These are phyloP conservation scores for Prototheca wickerhamii DNA, from an alignment of 163 green algal species.

Conservation along the genomic window DNA sequence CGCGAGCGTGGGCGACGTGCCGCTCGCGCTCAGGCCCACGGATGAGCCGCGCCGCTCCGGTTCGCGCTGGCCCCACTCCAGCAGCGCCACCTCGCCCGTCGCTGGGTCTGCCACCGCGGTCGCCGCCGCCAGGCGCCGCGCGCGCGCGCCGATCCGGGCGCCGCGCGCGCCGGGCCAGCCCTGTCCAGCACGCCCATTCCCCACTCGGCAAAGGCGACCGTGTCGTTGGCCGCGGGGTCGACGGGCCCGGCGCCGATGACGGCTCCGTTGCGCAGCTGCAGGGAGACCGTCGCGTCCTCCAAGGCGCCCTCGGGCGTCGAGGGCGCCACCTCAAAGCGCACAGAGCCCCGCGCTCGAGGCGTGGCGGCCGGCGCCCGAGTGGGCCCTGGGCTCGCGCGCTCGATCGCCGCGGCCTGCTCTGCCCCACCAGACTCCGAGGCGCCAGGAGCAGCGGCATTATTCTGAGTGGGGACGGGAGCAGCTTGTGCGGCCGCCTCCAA, in stretches of 20 bases:
- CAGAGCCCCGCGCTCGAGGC: neutral
- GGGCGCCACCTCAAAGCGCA: slow-evolving; percentile 15
- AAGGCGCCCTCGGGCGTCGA: slow-evolving; percentile 22
- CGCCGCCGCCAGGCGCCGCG: neutral
- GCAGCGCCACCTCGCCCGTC: neutral
- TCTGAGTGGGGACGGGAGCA: too few relatives aligned
- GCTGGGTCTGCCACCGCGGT: too few relatives aligned
- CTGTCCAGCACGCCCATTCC: slow-evolving; percentile 12
- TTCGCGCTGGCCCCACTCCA: too few relatives aligned
- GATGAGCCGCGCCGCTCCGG: too few relatives aligned
- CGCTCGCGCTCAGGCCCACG: neutral
- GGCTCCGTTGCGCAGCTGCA: slow-evolving; percentile 18
- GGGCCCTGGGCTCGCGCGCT: neutral
- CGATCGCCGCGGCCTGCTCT: neutral
- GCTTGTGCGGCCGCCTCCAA: too few relatives aligned
- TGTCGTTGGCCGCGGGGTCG: slow-evolving; percentile 21
- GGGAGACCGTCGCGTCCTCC: slow-evolving; percentile 20
- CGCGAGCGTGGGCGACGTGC: neutral
- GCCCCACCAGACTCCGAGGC: neutral
- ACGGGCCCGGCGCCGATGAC: slow-evolving; percentile 12
- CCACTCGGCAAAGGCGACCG: slow-evolving; percentile 29
- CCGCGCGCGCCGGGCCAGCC: too few relatives aligned
- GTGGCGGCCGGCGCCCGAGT: neutral
- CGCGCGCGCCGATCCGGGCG: neutral
- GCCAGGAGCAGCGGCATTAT: too few relatives aligned